A percentile compares a stretch with the other conserved stretches of the same genome.
Conservation (phyloP, 768 basidiomycete species). For the Melanogaster broomeanus region DNA sequence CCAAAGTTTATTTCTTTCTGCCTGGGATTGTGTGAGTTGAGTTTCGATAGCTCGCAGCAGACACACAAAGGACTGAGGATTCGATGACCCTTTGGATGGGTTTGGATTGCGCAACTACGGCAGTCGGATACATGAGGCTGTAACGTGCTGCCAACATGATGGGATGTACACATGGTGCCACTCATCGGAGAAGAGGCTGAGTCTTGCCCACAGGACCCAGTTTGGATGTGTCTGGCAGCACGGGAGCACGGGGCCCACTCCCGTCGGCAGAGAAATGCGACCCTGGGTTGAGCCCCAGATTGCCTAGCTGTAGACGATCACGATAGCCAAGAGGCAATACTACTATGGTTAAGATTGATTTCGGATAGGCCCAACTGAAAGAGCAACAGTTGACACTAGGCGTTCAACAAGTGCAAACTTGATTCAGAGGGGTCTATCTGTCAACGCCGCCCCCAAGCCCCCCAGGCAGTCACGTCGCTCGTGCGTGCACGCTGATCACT, state of each 20-base stretch:
- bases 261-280: not conserved
- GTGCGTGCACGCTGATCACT: no score
- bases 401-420: no score
- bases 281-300: not conserved
- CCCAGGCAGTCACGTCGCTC: no score
- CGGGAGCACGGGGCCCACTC: no score
- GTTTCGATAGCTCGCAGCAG: not conserved
- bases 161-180: constrained; percentile 9
- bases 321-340: no score
- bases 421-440: no score
- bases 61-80: constrained; percentile 2
- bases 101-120: constrained; percentile 12
- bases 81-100: not conserved
- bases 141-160: constrained; percentile 17
- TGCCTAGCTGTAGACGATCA: not conserved
- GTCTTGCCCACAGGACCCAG: not conserved
- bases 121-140: constrained; percentile 25
- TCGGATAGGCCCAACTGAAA: no score
- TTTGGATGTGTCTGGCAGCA: not conserved
- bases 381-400: no score
- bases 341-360: no score
- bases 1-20: constrained; percentile 6
- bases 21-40: not conserved
- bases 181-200: constrained; percentile 10
- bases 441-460: no score